These are phyloP conservation scores for Prosopis cineraria DNA, from an alignment of 306 rosid genomes.

Conservation along the genomic window DNA sequence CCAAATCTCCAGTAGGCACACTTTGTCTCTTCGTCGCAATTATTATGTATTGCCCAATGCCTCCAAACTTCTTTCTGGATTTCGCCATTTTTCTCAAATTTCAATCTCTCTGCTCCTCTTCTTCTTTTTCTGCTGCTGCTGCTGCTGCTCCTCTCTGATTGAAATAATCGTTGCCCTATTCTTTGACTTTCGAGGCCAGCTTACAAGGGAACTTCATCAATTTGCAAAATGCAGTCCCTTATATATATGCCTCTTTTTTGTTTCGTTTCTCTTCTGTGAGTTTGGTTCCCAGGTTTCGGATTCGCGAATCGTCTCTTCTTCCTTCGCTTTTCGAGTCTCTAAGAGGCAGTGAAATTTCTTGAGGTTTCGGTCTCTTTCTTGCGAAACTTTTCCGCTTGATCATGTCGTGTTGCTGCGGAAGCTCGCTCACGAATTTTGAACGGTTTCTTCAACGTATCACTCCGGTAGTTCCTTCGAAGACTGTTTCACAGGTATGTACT, in stretches of 20 bases:
- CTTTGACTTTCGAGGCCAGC: not conserved
- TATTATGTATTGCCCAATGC: not conserved
- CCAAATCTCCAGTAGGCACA: slow-evolving; percentile 9
- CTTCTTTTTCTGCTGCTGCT: too few species aligned
- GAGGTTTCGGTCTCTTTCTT: slow-evolving; percentile 30
- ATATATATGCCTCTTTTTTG: not conserved
- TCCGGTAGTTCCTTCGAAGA: slow-evolving; percentile 60
- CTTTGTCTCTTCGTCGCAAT: slow-evolving; percentile 8
- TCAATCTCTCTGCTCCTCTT: slow-evolving; percentile 15
- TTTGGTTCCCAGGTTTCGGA: not conserved
- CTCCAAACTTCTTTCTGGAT: not conserved
- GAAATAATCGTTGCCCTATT: not conserved
- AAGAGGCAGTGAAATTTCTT: not conserved
- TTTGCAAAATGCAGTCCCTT: slow-evolving; percentile 1
- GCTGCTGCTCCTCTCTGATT: not conserved
- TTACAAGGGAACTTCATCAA: not conserved
- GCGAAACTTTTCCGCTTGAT: slow-evolving; percentile 8
- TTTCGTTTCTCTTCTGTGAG: not conserved
- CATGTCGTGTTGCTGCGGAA: slow-evolving; percentile 39
- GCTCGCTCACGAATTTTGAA: slow-evolving; percentile 54
- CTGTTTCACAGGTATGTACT: slow-evolving; percentile 57
- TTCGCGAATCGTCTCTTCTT: not conserved
- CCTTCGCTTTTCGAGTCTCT: too few species aligned
- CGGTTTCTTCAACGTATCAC: slow-evolving; percentile 69
- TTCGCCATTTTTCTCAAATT: not conserved